A percentile compares a stretch with the other conserved stretches of the same genome.
These are phyloP conservation scores for Pseudopyrenochaeta lycopersici DNA, from an alignment of 2,329 filamentous ascomycete genomes.

Conservation along the genomic window DNA sequence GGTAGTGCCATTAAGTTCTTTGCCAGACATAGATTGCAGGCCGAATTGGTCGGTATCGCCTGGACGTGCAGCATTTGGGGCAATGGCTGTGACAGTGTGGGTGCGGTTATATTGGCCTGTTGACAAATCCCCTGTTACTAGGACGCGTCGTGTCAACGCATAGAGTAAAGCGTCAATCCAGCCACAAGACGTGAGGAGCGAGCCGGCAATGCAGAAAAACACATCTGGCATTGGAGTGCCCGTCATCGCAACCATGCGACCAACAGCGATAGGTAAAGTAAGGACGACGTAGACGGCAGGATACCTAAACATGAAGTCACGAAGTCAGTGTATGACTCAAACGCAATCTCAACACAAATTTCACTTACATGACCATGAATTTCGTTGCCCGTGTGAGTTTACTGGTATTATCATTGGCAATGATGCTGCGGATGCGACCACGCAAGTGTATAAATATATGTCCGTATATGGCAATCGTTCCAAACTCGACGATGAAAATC, in stretches of 20 bases:
- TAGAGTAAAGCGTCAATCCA: conserved; percentile 57
- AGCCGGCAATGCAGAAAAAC: conserved; percentile 68
- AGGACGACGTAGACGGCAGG: conserved; percentile 73
- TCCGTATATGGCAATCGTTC: conserved; percentile 59
- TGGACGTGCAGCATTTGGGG: conserved; percentile 33
- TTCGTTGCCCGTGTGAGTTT: conserved; percentile 55
- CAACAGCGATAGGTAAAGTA: conserved; percentile 69
- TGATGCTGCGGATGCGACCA: conserved; percentile 52
- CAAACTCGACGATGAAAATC: conserved; percentile 64
- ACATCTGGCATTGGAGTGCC: conserved; percentile 56
- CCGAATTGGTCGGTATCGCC: conserved; percentile 36
- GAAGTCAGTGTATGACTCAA: background rate
- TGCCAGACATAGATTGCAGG: conserved; percentile 38
- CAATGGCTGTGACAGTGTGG: conserved; percentile 26
- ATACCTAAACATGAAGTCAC: conserved; percentile 50
- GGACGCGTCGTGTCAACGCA: conserved; percentile 52
- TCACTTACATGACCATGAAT: conserved; percentile 60
- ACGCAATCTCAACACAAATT: background rate
- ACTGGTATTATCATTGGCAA: conserved; percentile 40
- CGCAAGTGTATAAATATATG: conserved; percentile 60
- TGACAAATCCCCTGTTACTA: conserved; percentile 45
- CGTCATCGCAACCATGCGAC: conserved; percentile 50
- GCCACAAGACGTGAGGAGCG: conserved; percentile 62
- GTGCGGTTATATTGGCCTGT: conserved; percentile 34
- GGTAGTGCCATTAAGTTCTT: conserved; percentile 27